Percentiles rank a stretch among this genome's conserved stretches.
Conservation (phyloP, 345 rosid species). For the Acer yangbiense region DNA sequence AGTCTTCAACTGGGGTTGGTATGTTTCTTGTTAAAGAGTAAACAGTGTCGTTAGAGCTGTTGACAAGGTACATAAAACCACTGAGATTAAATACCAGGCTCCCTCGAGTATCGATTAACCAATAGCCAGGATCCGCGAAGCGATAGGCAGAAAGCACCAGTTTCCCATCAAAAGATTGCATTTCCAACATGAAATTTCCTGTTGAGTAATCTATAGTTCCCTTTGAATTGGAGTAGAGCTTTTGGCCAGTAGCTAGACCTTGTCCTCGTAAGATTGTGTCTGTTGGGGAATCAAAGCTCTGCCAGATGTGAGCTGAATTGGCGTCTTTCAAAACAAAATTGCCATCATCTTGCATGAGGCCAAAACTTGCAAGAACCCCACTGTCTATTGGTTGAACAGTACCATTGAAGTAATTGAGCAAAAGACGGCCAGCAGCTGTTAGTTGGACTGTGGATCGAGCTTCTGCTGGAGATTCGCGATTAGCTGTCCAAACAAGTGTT, state of each 20-base stretch:
- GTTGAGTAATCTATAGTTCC: conserved; percentile 14
- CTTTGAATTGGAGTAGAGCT: conserved; percentile 23
- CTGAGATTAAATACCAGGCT: conserved; percentile 18
- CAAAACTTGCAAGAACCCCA: conserved; percentile 19
- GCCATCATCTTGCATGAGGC: conserved; percentile 29
- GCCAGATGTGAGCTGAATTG: conserved; percentile 15
- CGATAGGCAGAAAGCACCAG: conserved; percentile 31
- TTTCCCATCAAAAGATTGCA: conserved; percentile 30
- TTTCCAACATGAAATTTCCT: conserved; percentile 27
- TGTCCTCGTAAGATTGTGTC: conserved; percentile 29
- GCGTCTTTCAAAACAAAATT: conserved; percentile 26
- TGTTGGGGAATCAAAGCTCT: conserved; percentile 26
- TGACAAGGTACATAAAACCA: conserved; percentile 22
- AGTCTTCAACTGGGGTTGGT: conserved; percentile 12
- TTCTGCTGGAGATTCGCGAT: conserved; percentile 26
- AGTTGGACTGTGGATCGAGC: conserved; percentile 25
- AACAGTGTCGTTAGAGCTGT: conserved; percentile 16
- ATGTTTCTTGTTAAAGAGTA: conserved; percentile 15
- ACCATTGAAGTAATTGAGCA: conserved; percentile 20
- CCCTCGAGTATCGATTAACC: neutral
- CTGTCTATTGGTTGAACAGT: neutral
- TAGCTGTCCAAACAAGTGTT: conserved; percentile 31
- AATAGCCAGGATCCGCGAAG: conserved; percentile 33
- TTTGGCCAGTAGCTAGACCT: neutral
- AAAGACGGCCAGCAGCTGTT: conserved; percentile 18